Evolutionary conservation across 1,284 basidiomycete species (phyloP).

Genomic region (Sanguinoderma infundibulare): DNA sequence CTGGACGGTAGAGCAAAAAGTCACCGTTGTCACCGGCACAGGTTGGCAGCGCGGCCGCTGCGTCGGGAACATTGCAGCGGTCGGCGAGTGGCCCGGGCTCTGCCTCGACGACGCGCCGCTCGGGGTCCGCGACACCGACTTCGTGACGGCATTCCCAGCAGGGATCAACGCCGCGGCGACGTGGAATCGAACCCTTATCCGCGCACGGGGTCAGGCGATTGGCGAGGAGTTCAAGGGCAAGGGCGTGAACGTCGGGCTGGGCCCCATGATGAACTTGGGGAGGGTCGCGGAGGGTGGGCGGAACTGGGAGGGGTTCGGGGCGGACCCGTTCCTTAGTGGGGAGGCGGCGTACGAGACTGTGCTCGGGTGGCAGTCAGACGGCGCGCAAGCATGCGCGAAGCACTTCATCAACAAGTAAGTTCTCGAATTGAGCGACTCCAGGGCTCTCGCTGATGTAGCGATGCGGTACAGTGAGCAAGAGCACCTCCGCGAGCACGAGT

Average conservation of each 20-base stretch:
- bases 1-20: conserved; percentile 47
- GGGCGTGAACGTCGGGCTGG: conserved; percentile 76
- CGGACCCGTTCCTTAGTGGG: conserved; percentile 76
- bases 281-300: conserved; percentile 70
- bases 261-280: conserved; percentile 75
- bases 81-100: conserved; percentile 56
- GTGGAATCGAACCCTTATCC: conserved; percentile 71
- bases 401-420: conserved; percentile 76
- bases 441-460: neutral
- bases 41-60: conserved; percentile 51
- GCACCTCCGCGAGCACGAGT: conserved; percentile 54
- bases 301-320: conserved; percentile 88
- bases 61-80: conserved; percentile 47
- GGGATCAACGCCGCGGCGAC: conserved; percentile 62
- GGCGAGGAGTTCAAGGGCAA: conserved; percentile 81
- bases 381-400: conserved; percentile 82
- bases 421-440: too few relatives aligned
- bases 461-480: conserved; percentile 61
- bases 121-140: conserved; percentile 50
- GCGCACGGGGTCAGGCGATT: conserved; percentile 74
- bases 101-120: conserved; percentile 68
- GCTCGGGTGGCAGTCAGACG: conserved; percentile 71
- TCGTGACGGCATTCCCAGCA: conserved; percentile 63
- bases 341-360: conserved; percentile 79
- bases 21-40: conserved; percentile 44